phyloP scores from a whole-genome alignment of 2,329 filamentous ascomycete genomes.

The Cercospora sojina region DNA sequence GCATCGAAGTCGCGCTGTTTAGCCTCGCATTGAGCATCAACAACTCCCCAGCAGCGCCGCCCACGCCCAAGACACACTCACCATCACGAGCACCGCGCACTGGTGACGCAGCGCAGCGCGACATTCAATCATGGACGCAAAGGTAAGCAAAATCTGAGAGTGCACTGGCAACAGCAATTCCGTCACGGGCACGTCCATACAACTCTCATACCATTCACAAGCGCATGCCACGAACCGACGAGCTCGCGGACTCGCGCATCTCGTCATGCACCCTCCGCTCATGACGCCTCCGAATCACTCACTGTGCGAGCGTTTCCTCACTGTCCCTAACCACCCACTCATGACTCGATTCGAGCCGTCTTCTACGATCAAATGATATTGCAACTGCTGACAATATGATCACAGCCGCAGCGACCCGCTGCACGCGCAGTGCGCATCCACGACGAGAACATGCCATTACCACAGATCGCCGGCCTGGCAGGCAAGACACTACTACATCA shows the following conservation, averaged over 20 bases:
- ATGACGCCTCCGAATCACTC: slow-evolving; percentile 5
- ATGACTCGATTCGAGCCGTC: slow-evolving; percentile 6
- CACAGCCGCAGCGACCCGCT: slow-evolving; percentile 66
- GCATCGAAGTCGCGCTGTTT: slow-evolving; percentile 11
- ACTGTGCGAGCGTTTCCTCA: not conserved
- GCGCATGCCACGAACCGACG: not conserved
- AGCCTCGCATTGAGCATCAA: slow-evolving; percentile 2
- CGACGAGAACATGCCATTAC: slow-evolving; percentile 65
- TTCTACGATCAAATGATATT: slow-evolving; percentile 13
- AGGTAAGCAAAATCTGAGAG: slow-evolving; percentile 24
- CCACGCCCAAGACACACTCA: not conserved
- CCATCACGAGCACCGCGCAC: slow-evolving; percentile 4
- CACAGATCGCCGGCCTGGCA: slow-evolving; percentile 45
- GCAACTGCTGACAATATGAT: slow-evolving; percentile 32
- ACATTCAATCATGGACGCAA: slow-evolving; percentile 30
- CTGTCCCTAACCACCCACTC: not conserved
- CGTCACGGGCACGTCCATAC: not conserved
- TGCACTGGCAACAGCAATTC: slow-evolving; percentile 1
- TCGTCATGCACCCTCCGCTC: not conserved
- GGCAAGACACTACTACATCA: slow-evolving; percentile 72
- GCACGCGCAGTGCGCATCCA: slow-evolving; percentile 57
- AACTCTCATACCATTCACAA: slow-evolving; percentile 8
- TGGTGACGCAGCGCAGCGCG: not conserved
- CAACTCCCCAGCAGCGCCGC: not conserved
- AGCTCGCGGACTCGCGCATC: not conserved